These are phyloP conservation scores for Aspergillus thermomutatus DNA, from an alignment of 2,329 filamentous ascomycete genomes.

Conservation along the genomic window DNA sequence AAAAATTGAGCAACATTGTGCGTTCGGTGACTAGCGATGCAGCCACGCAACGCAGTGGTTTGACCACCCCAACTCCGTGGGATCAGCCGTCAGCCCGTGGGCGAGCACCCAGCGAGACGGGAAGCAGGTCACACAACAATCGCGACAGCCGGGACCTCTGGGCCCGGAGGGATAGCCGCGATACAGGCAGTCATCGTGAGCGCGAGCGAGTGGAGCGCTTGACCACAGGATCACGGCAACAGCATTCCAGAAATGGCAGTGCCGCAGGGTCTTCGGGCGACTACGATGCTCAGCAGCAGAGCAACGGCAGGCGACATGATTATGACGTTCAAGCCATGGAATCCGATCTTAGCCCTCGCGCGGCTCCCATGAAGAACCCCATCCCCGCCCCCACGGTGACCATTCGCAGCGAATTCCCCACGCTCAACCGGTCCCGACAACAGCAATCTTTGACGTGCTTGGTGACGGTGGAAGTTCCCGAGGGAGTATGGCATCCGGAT, in stretches of 20 bases:
- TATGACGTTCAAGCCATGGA: conserved; percentile 98
- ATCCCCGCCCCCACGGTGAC: conserved; percentile 91
- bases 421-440: conserved; percentile 83
- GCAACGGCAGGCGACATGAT: conserved; percentile 72
- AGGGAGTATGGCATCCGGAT: conserved; percentile 85
- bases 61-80: conserved; percentile 63
- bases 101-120: conserved; percentile 32
- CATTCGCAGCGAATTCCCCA: conserved; percentile 94
- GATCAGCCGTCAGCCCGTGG: conserved; percentile 35
- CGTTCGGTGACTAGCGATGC: conserved; percentile 73
- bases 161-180: conserved; percentile 39
- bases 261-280: conserved; percentile 71
- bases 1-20: conserved; percentile 92
- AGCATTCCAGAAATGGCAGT: conserved; percentile 75
- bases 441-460: conserved; percentile 94
- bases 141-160: conserved; percentile 28
- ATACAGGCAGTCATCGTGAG: conserved; percentile 40
- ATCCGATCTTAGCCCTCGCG: conserved; percentile 69
- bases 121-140: conserved; percentile 22
- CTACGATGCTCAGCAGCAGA: conserved; percentile 72
- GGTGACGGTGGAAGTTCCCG: conserved; percentile 88
- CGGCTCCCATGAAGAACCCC: conserved; percentile 69
- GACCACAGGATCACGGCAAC: conserved; percentile 35
- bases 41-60: conserved; percentile 46
- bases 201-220: conserved; percentile 47